phyloP scores from a whole-genome alignment of 2,329 filamentous ascomycete species.

The Volutella citrinella region DNA sequence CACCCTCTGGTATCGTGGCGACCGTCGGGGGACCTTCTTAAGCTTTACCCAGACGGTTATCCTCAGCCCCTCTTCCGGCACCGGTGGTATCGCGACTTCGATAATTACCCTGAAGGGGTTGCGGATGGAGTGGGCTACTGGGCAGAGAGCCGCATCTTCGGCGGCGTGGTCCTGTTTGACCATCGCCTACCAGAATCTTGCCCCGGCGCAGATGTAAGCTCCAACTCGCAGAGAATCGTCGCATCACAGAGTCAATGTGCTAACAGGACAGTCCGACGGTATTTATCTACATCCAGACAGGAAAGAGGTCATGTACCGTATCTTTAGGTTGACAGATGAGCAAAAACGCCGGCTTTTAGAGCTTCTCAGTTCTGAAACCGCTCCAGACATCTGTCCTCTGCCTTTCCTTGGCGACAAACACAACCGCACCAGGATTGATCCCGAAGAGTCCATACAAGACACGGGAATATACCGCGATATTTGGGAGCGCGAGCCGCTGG shows the following conservation, averaged over 20 bases:
- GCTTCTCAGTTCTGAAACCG: slow-evolving; percentile 13
- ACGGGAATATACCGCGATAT: slow-evolving; percentile 14
- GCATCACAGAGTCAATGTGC: not conserved
- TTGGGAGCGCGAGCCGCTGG: slow-evolving; percentile 10
- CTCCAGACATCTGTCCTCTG: not conserved
- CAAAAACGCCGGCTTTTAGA: slow-evolving; percentile 20
- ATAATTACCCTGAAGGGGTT: slow-evolving; percentile 22
- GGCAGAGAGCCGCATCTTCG: slow-evolving; percentile 26
- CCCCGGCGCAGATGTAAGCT: not conserved
- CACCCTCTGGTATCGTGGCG: no score
- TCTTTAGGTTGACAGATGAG: slow-evolving; percentile 19
- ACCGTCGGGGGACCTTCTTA: no score
- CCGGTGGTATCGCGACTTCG: no score
- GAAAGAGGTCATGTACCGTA: slow-evolving; percentile 16
- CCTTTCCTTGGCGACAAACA: slow-evolving; percentile 5
- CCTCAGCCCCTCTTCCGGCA: no score
- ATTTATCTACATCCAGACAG: slow-evolving; percentile 22
- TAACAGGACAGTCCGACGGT: slow-evolving; percentile 2
- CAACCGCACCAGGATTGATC: slow-evolving; percentile 6
- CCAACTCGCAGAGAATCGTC: no score
- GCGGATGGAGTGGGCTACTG: slow-evolving; percentile 22
- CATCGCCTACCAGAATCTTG: slow-evolving; percentile 7
- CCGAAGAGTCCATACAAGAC: slow-evolving; percentile 11
- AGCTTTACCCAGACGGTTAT: no score
- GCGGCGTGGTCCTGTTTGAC: slow-evolving; percentile 29